phyloP scores from a whole-genome alignment of 1,284 basidiomycete species.

The Heliocybe sulcata region DNA sequence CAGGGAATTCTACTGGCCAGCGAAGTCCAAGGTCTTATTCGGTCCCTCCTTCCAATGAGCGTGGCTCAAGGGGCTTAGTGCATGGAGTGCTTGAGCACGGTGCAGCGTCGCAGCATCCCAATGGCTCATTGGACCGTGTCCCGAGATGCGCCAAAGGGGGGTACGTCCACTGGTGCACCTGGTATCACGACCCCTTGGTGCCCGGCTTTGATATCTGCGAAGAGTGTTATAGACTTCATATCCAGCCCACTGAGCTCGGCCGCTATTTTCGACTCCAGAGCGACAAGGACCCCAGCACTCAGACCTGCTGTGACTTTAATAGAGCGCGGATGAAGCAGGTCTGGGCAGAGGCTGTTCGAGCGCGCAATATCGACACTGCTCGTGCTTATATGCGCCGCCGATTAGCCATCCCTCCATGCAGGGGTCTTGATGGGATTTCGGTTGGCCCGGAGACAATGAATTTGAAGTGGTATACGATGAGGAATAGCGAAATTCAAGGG shows the following conservation, averaged over 20 bases:
- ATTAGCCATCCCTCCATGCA: neutral
- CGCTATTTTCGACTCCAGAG: neutral
- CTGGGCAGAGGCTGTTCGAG: neutral
- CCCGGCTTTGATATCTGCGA: neutral
- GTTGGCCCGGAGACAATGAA: neutral
- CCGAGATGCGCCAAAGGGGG: neutral
- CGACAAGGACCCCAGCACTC: neutral
- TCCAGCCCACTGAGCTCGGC: neutral
- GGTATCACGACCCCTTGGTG: neutral
- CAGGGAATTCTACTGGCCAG: too few species aligned
- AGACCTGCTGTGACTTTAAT: slow-evolving; percentile 1
- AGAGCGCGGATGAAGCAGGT: neutral
- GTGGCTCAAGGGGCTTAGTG: too few species aligned
- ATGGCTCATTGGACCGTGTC: too few species aligned
- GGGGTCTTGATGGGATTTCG: neutral
- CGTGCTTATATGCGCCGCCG: neutral
- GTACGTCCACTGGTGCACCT: neutral
- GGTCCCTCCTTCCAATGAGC: too few species aligned
- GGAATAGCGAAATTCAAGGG: neutral
- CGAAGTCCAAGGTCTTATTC: too few species aligned
- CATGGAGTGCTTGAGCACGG: too few species aligned
- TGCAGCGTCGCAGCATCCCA: too few species aligned
- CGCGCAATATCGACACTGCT: neutral
- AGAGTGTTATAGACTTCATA: neutral
- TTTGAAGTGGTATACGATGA: neutral